Evolutionary conservation across 805 yeast species (phyloP).

Genomic region (Wickerhamiella hasegawae): DNA sequence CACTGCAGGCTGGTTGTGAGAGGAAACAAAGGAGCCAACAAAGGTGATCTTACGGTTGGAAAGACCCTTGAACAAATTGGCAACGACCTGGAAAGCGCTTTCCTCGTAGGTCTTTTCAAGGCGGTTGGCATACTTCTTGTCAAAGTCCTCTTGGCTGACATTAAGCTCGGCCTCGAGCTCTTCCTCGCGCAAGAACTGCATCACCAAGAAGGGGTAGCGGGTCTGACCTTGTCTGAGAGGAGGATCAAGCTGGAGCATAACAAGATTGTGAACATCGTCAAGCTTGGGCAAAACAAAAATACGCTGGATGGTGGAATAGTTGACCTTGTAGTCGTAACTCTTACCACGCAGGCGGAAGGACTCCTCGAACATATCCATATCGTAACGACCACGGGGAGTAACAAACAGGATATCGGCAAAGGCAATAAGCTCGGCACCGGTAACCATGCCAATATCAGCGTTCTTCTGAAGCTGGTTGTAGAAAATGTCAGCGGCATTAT

Average conservation of each 20-base stretch:
- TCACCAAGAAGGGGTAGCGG: conserved; percentile 76
- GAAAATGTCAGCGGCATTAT: conserved; percentile 66
- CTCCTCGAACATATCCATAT: conserved; percentile 79
- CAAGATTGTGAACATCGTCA: conserved; percentile 77
- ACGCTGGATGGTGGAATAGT: conserved; percentile 76
- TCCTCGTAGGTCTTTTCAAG: conserved; percentile 63
- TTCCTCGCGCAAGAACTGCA: conserved; percentile 83
- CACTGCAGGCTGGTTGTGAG: conserved; percentile 69
- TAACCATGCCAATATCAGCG: conserved; percentile 86
- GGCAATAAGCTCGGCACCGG: conserved; percentile 90
- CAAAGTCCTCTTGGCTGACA: conserved; percentile 66
- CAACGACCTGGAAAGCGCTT: conserved; percentile 70
- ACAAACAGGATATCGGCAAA: conserved; percentile 81
- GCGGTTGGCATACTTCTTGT: conserved; percentile 56
- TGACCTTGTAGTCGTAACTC: conserved; percentile 92
- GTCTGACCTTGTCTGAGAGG: conserved; percentile 98
- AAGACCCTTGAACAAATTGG: conserved; percentile 78
- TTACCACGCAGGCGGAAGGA: conserved; percentile 89
- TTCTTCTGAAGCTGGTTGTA: conserved; percentile 83
- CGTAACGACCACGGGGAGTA: conserved; percentile 98
- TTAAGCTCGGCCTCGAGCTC: conserved; percentile 83
- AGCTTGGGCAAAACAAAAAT: conserved; percentile 87
- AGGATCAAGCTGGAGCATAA: conserved; percentile 86
- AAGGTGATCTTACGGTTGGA: conserved; percentile 72
- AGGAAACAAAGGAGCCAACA: conserved; percentile 69